Conservation (phyloP, 2,329 filamentous ascomycete genomes). For the Teratosphaeria viscida region DNA sequence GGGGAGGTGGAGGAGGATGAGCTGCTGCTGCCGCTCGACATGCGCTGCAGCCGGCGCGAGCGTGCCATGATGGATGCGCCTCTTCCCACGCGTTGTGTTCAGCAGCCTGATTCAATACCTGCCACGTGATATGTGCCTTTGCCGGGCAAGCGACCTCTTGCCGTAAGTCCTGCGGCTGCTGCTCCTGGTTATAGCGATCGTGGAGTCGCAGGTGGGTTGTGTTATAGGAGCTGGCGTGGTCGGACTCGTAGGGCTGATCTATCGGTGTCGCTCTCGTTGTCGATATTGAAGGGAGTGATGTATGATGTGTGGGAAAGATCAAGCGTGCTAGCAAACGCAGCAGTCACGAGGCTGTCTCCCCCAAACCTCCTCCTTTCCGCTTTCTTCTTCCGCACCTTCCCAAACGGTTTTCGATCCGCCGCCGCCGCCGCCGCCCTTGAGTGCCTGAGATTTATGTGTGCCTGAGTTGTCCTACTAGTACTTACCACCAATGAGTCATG, state of each 20-base stretch:
- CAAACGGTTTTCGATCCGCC: background rate
- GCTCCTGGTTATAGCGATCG: background rate
- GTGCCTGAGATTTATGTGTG: background rate
- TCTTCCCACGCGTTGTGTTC: background rate
- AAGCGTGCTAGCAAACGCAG: background rate
- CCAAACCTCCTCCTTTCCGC: background rate
- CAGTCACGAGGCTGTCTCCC: background rate
- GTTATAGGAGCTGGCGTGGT: background rate
- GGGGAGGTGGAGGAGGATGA: conserved; percentile 66
- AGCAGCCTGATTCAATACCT: background rate
- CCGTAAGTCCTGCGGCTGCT: background rate
- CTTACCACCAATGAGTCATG: background rate
- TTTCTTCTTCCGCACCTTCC: background rate
- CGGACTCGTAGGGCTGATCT: background rate
- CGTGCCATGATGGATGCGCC: conserved; percentile 14
- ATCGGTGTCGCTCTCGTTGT: background rate
- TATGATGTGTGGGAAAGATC: background rate
- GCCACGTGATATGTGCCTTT: background rate
- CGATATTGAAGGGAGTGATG: background rate
- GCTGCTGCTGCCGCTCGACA: conserved; percentile 27
- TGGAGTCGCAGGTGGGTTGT: background rate
- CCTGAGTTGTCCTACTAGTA: background rate
- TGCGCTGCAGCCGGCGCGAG: conserved; percentile 17
- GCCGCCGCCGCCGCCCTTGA: background rate
- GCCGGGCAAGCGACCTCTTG: background rate